Base-by-base conservation (phyloP, 345 rosid species). In the Brassica nigra region DNA sequence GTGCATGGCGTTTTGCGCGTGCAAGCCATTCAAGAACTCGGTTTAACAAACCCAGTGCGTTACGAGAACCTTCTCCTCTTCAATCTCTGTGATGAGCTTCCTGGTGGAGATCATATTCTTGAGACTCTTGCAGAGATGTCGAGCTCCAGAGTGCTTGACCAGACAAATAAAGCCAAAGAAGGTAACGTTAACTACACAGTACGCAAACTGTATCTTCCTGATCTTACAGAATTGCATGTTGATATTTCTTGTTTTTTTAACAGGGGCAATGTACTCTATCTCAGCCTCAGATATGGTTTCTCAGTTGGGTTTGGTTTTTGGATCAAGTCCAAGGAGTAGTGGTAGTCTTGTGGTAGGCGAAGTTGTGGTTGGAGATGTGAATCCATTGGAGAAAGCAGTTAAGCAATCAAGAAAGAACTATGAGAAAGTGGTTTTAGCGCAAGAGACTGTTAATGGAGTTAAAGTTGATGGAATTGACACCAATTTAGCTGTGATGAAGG, bases 401-500 rank as follows among this genome's bases (percentile, higher is more conserved):
- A 93, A 84, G 82, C 90, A 93, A 76, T 93, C 97, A 66, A 91
- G 86, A 70, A 92, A 84, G 80, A 88, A 89, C 86, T 91, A 93
- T 47, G 86, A 89, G 83, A 91, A 89, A 55, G 96, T 89, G 74
- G 90, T 87, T 61, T 77, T 52, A 5, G 98, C 99, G 2, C 94
- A 89, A 85, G 94, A 88, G 84, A 87, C 99, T 3, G 90, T 95
- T 8, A 89, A 90, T 87, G 98, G 87, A 78, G 99, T 89, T 33
- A 93, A 93, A 88, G 97, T 90, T 31, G 93, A 95, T 77, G 98
- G 99, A 44, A 86, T 95, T 74, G 98, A 93, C 78, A 90, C 98
- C 78, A 95, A 95, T 82, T 54, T 91, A 87, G 99, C 99, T 29
- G 92, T 95, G 69, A 95, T 93, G 99, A 93, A 95, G 99, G 99